Base-by-base conservation (phyloP, 495 filamentous ascomycete species). In the Talaromyces proteolyticus region DNA sequence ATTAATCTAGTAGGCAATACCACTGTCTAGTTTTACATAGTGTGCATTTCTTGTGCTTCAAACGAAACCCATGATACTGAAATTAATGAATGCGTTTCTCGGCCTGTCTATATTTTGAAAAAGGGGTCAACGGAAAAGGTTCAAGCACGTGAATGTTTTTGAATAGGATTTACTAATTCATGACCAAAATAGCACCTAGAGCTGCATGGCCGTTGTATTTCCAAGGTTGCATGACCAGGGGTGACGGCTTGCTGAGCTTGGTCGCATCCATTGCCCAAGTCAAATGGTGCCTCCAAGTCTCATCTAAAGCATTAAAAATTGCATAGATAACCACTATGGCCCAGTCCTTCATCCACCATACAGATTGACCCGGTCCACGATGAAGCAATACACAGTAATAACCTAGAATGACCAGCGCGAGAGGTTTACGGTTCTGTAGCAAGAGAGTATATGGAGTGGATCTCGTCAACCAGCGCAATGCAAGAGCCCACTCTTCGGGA, bases 381-480 rank as follows among this genome's bases (percentile, higher is more conserved):
- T 54, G 40, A 16, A 54, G 38, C 6, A 54, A 34, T 36, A 50
- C 29, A 19, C 52, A 46, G 20, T 54, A 50, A 36, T 54, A 47
- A 3, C 46, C 52, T 2, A 54, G 17, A 6, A 54, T 50, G 7
- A 50, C 47, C 29, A 54, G 24, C 3, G 52, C 47, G 19, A 54
- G 11, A 1, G 52, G 40, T 14, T 54, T 14, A 17, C 42, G 41
- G 3, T 34, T 26, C 14, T 25, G 39, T n/a, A 54, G n/a, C 6
- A 46, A 26, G 14, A 41, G 5, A 4, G 50, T 14, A 21, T 23
- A 50, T 16, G 6, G 23, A 4, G 44, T n/a, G 75, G 57, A 34
- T 34, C 14, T 34, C 8, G 8, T 34, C 29, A 34, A 10, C 2
- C 29, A 34, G 14, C 29, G 29, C 29, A 34, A 34, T 10, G 14